Conservation (phyloP, 2,329 filamentous ascomycete genomes). For the Fusarium nygamai region DNA sequence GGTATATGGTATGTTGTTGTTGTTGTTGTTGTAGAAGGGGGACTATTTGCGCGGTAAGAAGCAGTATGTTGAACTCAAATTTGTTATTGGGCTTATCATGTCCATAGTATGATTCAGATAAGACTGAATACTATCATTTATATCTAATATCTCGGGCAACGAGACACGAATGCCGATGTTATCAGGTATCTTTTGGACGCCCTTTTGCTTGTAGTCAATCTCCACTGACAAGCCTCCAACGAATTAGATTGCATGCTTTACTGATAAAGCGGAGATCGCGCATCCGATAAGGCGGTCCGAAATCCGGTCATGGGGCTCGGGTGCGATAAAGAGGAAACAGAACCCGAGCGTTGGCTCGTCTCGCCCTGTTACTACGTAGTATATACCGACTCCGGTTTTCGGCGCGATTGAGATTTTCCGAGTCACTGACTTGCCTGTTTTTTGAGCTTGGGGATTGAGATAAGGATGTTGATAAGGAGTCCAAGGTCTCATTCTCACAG, state of each 20-base stretch:
- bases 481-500: not conserved
- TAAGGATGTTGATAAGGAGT: not conserved
- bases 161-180: not conserved
- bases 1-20: not conserved
- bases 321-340: slow-evolving; percentile 12
- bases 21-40: not conserved
- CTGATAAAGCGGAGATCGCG: not conserved
- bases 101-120: not conserved
- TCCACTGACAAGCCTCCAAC: not conserved
- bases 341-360: slow-evolving; percentile 3
- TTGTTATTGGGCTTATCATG: not conserved
- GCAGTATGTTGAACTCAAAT: too few relatives aligned
- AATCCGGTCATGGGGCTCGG: slow-evolving; percentile 7
- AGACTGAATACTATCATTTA: not conserved
- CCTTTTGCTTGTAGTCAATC: slow-evolving; percentile 12
- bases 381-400: not conserved
- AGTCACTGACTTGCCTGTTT: not conserved
- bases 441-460: not conserved
- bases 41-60: not conserved
- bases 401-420: not conserved
- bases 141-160: not conserved
- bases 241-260: not conserved
- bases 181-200: not conserved
- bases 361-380: not conserved
- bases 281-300: slow-evolving; percentile 8